phyloP scores from a whole-genome alignment of 331 rosid genomes.

The Malus hybrid region DNA sequence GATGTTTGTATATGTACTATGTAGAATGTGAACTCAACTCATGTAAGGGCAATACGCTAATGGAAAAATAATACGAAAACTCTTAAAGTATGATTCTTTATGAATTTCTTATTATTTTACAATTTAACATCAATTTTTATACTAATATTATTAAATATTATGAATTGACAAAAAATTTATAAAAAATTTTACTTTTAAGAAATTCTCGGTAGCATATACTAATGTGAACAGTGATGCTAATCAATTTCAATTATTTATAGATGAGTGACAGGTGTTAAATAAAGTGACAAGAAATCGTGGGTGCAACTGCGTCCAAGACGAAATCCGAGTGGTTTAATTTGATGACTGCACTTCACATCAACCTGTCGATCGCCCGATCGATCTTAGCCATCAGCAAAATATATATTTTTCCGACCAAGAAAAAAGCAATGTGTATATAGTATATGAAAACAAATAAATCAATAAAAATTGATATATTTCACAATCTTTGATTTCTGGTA shows the following conservation, averaged over 20 bases:
- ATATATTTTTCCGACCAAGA: background rate
- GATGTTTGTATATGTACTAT: no score
- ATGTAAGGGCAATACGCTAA: no score
- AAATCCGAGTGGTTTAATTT: background rate
- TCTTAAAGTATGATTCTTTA: no score
- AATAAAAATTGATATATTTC: background rate
- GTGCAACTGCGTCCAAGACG: background rate
- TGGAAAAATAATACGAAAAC: no score
- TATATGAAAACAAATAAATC: background rate
- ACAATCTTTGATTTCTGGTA: slow-evolving; percentile 3
- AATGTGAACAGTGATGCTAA: background rate
- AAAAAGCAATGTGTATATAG: no score
- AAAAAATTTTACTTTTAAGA: no score
- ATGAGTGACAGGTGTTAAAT: slow-evolving; percentile 2
- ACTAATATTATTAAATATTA: no score
- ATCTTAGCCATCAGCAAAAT: background rate
- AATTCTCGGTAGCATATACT: no score
- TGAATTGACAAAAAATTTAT: no score
- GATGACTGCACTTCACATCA: slow-evolving; percentile 11
- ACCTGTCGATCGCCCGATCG: background rate
- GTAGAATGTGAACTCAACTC: background rate
- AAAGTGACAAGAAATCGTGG: slow-evolving; percentile 10
- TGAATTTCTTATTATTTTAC: no score
- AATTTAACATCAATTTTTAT: no score
- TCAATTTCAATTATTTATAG: no score